Conservation (phyloP, 805 yeast genomes). For the Candida pseudofarinosa region DNA sequence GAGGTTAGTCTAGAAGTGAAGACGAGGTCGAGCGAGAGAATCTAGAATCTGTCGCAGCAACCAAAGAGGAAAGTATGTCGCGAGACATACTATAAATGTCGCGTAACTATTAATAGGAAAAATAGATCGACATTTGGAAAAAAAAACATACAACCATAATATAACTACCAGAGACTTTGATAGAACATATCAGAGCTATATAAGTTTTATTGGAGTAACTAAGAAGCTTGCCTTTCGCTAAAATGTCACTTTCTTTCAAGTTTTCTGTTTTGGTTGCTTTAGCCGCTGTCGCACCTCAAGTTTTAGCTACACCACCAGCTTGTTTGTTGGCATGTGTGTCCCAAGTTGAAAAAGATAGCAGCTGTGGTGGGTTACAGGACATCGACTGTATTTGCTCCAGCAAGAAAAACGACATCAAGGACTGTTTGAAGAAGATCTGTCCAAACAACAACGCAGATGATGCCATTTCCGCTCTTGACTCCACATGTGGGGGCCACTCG, state of each 20-base stretch:
- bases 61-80: not conserved
- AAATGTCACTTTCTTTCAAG: conserved; percentile 12
- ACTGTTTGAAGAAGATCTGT: conserved; percentile 66
- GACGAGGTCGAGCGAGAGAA: not conserved
- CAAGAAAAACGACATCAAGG: conserved; percentile 48
- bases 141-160: not conserved
- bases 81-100: not conserved
- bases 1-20: not conserved
- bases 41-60: not conserved
- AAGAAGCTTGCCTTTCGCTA: conserved; percentile 6
- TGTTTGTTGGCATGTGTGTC: conserved; percentile 88
- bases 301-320: conserved; percentile 81
- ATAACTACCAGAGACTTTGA: not conserved
- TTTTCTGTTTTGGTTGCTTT: conserved; percentile 27
- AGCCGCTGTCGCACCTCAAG: conserved; percentile 40
- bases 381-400: conserved; percentile 65
- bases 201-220: not conserved
- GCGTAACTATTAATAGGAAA: not conserved
- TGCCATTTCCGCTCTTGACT: conserved; percentile 58
- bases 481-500: conserved; percentile 48
- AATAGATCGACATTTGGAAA: not conserved
- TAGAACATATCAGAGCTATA: not conserved
- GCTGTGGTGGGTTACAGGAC: conserved; percentile 59
- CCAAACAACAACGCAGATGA: conserved; percentile 55
- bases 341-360: conserved; percentile 54